These are phyloP conservation scores for Candida krabiensis DNA, from an alignment of 805 yeast genomes.

Conservation along the genomic window DNA sequence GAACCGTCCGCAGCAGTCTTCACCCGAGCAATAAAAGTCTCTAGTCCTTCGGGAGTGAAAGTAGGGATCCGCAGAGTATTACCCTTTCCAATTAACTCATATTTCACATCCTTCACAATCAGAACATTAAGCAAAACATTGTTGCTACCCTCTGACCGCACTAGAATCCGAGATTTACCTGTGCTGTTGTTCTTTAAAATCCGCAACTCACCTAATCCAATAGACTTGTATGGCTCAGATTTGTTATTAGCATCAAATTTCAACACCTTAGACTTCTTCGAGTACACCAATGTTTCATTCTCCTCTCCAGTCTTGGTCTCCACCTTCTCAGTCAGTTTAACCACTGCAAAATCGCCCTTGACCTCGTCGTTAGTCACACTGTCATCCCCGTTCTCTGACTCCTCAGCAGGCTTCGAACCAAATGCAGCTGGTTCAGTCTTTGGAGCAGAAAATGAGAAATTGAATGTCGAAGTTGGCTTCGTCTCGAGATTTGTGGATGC, in stretches of 20 bases:
- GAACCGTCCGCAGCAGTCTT: slow-evolving; percentile 73
- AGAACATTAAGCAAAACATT: slow-evolving; percentile 71
- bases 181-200: slow-evolving; percentile 62
- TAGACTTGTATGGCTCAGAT: slow-evolving; percentile 49
- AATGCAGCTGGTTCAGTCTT: slow-evolving; percentile 6
- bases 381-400: slow-evolving; percentile 29
- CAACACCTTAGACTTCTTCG: slow-evolving; percentile 72
- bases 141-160: slow-evolving; percentile 88
- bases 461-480: slow-evolving; percentile 14
- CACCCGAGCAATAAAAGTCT: slow-evolving; percentile 71
- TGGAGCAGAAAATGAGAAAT: slow-evolving; percentile 29
- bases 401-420: slow-evolving; percentile 12
- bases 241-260: slow-evolving; percentile 53
- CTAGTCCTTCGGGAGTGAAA: slow-evolving; percentile 55
- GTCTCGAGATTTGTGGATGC: slow-evolving; percentile 9
- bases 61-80: slow-evolving; percentile 67
- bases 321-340: slow-evolving; percentile 48
- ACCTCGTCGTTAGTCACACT: slow-evolving; percentile 45
- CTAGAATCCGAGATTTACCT: slow-evolving; percentile 64
- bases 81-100: slow-evolving; percentile 63
- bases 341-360: slow-evolving; percentile 48
- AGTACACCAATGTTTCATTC: slow-evolving; percentile 61
- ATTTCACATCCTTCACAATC: slow-evolving; percentile 57
- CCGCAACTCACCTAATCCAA: slow-evolving; percentile 84
- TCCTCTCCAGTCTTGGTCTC: slow-evolving; percentile 82